Evolutionary conservation across 2,329 filamentous ascomycete species (phyloP).

Genomic region (Ceratocystis albifundus): DNA sequence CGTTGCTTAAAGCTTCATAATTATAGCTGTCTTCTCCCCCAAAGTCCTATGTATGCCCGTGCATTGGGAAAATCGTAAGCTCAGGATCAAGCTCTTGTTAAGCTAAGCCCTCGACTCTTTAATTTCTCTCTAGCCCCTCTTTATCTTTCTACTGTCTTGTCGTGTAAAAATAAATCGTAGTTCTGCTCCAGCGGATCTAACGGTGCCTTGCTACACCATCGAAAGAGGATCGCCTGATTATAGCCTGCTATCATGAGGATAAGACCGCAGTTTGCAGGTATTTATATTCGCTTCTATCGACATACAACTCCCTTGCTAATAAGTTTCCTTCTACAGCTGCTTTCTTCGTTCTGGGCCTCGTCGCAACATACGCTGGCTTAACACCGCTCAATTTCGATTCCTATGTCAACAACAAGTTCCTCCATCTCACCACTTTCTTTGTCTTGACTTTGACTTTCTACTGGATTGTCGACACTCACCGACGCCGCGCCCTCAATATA

Average conservation of each 20-base stretch:
- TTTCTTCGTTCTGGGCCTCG: conserved; percentile 58
- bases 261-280: conserved; percentile 79
- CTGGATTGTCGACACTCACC: conserved; percentile 88
- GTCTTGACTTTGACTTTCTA: conserved; percentile 79
- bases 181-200: neutral
- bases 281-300: conserved; percentile 27
- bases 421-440: conserved; percentile 85
- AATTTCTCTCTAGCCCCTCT: conserved; percentile 2
- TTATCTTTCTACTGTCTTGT: neutral
- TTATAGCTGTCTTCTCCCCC: neutral
- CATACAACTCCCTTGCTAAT: neutral
- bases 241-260: conserved; percentile 56
- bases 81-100: conserved; percentile 13
- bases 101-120: neutral
- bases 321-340: conserved; percentile 39
- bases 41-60: conserved; percentile 4
- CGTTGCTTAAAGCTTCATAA: neutral
- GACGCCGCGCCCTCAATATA: conserved; percentile 72
- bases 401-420: conserved; percentile 73
- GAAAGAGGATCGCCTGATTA: neutral
- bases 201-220: neutral
- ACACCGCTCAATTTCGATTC: conserved; percentile 46
- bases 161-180: neutral
- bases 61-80: neutral
- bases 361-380: conserved; percentile 70